phyloP scores from a whole-genome alignment of 1,284 basidiomycete species.

The Tranzscheliella williamsii region DNA sequence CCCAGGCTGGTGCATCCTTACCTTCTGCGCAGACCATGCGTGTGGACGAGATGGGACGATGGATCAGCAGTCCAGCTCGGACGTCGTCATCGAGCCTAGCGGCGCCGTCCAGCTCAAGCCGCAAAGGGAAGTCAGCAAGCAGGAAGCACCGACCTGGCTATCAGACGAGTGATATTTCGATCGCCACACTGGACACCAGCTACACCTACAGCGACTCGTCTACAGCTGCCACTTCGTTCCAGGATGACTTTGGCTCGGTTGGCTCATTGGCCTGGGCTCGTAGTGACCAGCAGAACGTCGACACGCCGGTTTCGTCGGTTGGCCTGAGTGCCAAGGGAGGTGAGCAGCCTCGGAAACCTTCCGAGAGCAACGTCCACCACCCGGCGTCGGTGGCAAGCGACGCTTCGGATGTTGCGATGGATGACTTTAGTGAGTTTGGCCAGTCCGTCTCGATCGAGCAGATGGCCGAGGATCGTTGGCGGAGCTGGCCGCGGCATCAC shows the following conservation, averaged over 20 bases:
- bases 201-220: not conserved
- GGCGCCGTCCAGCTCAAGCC: not conserved
- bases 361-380: not conserved
- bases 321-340: constrained; percentile 1
- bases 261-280: not conserved
- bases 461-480: constrained; percentile 28
- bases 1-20: too few relatives aligned
- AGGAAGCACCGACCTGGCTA: not conserved
- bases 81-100: not conserved
- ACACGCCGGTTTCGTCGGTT: constrained; percentile 13
- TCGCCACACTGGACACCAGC: not conserved
- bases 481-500: constrained; percentile 19
- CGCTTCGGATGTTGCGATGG: constrained; percentile 7
- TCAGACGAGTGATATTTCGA: not conserved
- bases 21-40: too few relatives aligned
- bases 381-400: not conserved
- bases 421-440: constrained; percentile 32
- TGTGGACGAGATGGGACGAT: constrained; percentile 25
- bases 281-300: not conserved
- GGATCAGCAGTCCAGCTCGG: not conserved
- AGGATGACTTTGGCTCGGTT: constrained; percentile 1
- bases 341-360: not conserved
- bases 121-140: not conserved
- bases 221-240: constrained; percentile 8
- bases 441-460: constrained; percentile 29